Conservation (phyloP, 1,284 basidiomycete species). For the Pseudozyma pruni region DNA sequence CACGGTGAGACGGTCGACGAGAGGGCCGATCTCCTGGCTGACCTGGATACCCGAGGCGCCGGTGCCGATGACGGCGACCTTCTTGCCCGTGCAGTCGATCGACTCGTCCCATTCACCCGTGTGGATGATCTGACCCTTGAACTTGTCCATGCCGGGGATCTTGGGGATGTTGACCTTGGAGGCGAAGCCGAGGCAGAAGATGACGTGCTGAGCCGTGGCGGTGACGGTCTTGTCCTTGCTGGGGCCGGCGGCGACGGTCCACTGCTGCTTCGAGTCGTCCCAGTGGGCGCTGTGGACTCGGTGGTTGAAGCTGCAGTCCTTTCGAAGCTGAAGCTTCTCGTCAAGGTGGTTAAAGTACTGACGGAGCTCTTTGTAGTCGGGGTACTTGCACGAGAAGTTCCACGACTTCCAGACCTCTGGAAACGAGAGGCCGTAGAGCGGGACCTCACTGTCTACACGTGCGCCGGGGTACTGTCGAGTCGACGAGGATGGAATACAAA, state of each 20-base stretch:
- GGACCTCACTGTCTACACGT: slow-evolving; percentile 50
- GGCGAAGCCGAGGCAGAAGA: slow-evolving; percentile 55
- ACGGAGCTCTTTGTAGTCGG: slow-evolving; percentile 49
- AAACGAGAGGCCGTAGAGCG: slow-evolving; percentile 48
- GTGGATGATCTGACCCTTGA: slow-evolving; percentile 73
- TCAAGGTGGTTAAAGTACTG: slow-evolving; percentile 53
- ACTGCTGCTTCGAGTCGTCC: slow-evolving; percentile 31
- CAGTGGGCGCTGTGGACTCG: slow-evolving; percentile 45
- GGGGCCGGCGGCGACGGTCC: slow-evolving; percentile 44
- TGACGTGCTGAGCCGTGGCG: slow-evolving; percentile 44
- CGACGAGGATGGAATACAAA: too few relatives aligned
- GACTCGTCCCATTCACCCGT: slow-evolving; percentile 74
- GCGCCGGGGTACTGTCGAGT: slow-evolving; percentile 40
- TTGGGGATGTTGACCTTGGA: slow-evolving; percentile 69
- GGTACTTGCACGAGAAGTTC: slow-evolving; percentile 53
- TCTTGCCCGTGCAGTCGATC: slow-evolving; percentile 72
- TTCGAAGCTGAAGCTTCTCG: slow-evolving; percentile 46
- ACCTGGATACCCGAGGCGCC: slow-evolving; percentile 73
- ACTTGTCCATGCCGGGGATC: slow-evolving; percentile 70
- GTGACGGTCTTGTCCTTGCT: slow-evolving; percentile 24
- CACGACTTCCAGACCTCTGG: slow-evolving; percentile 47
- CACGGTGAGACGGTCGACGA: slow-evolving; percentile 48
- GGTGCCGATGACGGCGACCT: slow-evolving; percentile 75
- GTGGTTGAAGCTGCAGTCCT: slow-evolving; percentile 52
- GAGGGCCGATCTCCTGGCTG: slow-evolving; percentile 66